Conservation (phyloP, 306 rosid species). For the Casuarina glauca region DNA sequence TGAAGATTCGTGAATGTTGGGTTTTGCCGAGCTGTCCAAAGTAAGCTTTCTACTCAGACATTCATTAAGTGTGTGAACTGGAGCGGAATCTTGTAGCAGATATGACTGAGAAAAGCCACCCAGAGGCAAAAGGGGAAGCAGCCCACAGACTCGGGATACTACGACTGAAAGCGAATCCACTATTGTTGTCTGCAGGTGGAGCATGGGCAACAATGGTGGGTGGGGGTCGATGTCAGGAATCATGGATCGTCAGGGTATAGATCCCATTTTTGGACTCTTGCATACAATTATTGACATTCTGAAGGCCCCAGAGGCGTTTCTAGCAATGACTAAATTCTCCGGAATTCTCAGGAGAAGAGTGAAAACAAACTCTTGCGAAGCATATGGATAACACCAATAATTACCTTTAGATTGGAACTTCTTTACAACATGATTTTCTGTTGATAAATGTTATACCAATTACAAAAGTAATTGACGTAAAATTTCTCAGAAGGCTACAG, state of each 20-base stretch:
- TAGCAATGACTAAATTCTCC: no score
- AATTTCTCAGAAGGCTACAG: neutral
- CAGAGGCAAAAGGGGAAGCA: neutral
- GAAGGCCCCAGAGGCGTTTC: neutral
- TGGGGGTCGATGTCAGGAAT: neutral
- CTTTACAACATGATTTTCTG: neutral
- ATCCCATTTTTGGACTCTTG: neutral
- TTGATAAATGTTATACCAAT: neutral
- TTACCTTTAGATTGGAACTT: neutral
- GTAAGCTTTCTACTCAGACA: no score
- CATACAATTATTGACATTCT: neutral
- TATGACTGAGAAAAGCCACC: neutral
- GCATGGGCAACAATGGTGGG: neutral
- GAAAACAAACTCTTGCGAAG: neutral
- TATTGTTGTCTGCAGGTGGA: neutral
- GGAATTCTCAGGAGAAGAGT: neutral
- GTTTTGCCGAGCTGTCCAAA: no score
- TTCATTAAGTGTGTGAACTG: no score
- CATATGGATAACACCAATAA: neutral
- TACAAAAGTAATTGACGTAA: neutral
- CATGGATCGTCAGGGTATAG: neutral
- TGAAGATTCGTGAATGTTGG: no score
- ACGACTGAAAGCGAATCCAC: neutral
- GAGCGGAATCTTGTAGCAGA: no score
- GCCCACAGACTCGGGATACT: neutral